These are phyloP conservation scores for Trichoderma citrinoviride DNA, from an alignment of 2,329 filamentous ascomycete genomes.

Conservation along the genomic window DNA sequence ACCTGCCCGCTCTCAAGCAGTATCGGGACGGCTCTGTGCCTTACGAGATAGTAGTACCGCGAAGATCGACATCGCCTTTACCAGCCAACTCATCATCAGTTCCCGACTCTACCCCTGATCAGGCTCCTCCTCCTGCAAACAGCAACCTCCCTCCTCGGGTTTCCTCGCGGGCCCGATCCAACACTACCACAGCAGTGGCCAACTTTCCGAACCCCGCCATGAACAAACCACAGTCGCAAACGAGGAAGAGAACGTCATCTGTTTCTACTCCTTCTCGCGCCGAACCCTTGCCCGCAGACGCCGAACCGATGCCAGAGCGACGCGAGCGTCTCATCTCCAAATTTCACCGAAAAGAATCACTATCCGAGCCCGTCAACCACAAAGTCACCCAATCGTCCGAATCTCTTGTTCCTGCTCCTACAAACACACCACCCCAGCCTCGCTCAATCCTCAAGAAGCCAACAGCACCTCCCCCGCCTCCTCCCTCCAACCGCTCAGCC, in stretches of 20 bases:
- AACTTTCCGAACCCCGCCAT: slow-evolving; percentile 15
- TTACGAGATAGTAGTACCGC: slow-evolving; percentile 32
- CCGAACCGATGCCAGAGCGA: not conserved
- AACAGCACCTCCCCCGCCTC: not conserved
- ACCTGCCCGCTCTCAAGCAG: slow-evolving; percentile 32
- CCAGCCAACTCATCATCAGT: slow-evolving; percentile 44
- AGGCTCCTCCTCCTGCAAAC: slow-evolving; percentile 18
- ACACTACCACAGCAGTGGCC: slow-evolving; percentile 51
- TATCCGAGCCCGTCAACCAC: not conserved
- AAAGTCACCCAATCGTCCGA: not conserved
- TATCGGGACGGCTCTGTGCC: slow-evolving; percentile 36
- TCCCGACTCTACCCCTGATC: slow-evolving; percentile 44
- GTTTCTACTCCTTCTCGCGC: slow-evolving; percentile 12
- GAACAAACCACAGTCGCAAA: not conserved
- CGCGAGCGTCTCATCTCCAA: slow-evolving; percentile 25
- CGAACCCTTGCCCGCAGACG: not conserved
- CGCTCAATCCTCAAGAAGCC: slow-evolving; percentile 18
- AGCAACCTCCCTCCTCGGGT: slow-evolving; percentile 30
- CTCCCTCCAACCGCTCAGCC: not conserved
- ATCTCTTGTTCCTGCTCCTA: not conserved
- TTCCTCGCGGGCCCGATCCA: slow-evolving; percentile 48
- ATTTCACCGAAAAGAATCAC: slow-evolving; percentile 22
- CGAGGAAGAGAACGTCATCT: slow-evolving; percentile 9
- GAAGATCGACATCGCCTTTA: slow-evolving; percentile 51
- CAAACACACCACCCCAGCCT: not conserved